Evolutionary conservation across 768 basidiomycete species (phyloP).

Genomic region (Cyclocybe cylindracea): DNA sequence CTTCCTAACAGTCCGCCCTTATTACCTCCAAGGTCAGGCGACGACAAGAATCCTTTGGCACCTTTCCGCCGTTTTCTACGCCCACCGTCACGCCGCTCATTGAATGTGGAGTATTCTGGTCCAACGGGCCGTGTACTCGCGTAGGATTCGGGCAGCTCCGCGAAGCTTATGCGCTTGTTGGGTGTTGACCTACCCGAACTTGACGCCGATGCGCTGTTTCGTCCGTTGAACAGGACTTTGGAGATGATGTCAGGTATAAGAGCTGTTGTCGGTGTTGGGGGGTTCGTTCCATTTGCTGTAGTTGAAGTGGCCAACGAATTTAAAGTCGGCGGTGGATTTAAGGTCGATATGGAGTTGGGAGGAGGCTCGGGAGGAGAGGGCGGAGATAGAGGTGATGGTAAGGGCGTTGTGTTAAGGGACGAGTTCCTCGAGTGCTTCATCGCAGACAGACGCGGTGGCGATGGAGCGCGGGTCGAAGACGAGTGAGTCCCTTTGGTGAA

Average conservation of each 20-base stretch:
- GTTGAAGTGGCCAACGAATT: conserved; percentile 3
- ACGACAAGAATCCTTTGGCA: neutral
- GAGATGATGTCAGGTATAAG: conserved; percentile 30
- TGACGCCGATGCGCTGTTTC: conserved; percentile 29
- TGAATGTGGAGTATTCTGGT: conserved; percentile 36
- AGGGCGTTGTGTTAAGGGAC: neutral
- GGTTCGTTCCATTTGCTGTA: conserved; percentile 18
- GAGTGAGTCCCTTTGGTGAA: conserved; percentile 62
- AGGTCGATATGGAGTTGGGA: conserved; percentile 1
- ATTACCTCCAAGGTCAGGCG: conserved; percentile 4
- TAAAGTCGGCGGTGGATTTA: neutral
- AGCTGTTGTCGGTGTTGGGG: conserved; percentile 16
- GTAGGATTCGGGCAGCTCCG: conserved; percentile 71
- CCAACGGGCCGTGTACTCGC: conserved; percentile 33
- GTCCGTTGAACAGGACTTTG: conserved; percentile 15
- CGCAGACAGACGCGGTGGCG: conserved; percentile 52
- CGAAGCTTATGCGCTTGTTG: conserved; percentile 74
- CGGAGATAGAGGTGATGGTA: conserved; percentile 9
- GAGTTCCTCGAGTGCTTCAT: conserved; percentile 33
- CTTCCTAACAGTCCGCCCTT: conserved; percentile 9
- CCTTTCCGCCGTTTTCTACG: conserved; percentile 17
- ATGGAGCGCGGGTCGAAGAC: conserved; percentile 62
- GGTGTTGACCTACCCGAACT: conserved; percentile 59
- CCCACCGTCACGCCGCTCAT: conserved; percentile 26
- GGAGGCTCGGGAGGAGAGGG: conserved; percentile 8